Evolutionary conservation across 2,329 filamentous ascomycete species (phyloP), one percentile per base, ranked within the genome.

Genomic region (Chrysoporthe austroafricana): DNA sequence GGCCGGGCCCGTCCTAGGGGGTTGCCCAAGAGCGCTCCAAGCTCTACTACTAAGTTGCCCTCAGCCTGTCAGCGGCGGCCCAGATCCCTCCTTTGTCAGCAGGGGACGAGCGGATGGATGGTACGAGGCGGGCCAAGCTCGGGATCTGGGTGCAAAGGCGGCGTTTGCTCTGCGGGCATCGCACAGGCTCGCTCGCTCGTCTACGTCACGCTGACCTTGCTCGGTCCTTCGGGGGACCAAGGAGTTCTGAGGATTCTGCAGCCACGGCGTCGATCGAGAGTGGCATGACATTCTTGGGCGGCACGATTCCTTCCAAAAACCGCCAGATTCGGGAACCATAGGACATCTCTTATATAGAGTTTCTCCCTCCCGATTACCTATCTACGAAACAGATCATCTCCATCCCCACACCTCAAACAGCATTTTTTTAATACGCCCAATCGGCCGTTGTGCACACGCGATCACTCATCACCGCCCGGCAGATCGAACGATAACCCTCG

Each of bases 131-230:
- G 63, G 26, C 54, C 4, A 64, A 64, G 32, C 54, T 64, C 63
- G 63, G 63, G 63, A 50, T 59, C 36, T 64, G 63, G 34, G 21
- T 16, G 18, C 13, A n/a, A 6, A 14, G 43, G 26, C 62, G 62
- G 62, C 62, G 26, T 64, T 21, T 59, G 62, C 54, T 64, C 36
- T 36, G 34, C 6, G 3, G 46, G 5, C 3, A 6, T 7, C 21
- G 57, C 57, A 42, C 39, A 42, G 57, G 9, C 39, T 43, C 42
- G 8, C 39, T 59, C 7, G 36, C 36, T 26, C 32, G 16, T 43
- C 32, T 59, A 59, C 54, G 54, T 59, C 63, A 60, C 39, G 58
- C 42, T 39, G 26, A 26, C n/a, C 6, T 60, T 26, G 4, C 14
- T 60, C 58, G 58, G 44, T 46, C 8, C 7, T 46, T 46, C 44